These are phyloP conservation scores for Colletotrichum abscissum DNA, from an alignment of 2,329 filamentous ascomycete genomes.

Conservation along the genomic window DNA sequence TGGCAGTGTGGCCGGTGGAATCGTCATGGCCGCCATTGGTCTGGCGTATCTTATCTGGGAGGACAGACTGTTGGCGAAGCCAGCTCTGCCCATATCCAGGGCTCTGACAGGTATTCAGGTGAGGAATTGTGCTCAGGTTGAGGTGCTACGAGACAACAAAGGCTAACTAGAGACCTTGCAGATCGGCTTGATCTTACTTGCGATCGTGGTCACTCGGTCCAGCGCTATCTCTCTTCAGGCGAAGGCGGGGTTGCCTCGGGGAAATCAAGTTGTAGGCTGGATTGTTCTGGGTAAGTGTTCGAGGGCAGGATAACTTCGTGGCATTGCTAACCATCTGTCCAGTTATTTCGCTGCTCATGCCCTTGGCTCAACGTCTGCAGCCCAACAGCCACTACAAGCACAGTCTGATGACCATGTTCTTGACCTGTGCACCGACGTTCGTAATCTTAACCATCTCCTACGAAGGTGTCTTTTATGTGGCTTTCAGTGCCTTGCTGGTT, in stretches of 20 bases:
- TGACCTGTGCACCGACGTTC: conserved; percentile 93
- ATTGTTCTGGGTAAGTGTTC: conserved; percentile 72
- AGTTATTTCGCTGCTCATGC: conserved; percentile 82
- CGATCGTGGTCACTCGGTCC: conserved; percentile 87
- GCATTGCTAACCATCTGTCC: conserved; percentile 7
- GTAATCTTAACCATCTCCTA: conserved; percentile 97
- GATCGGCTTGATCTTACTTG: conserved; percentile 81
- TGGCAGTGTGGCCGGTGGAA: conserved; percentile 76
- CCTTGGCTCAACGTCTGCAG: conserved; percentile 82
- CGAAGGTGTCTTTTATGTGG: conserved; percentile 94
- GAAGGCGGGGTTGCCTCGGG: conserved; percentile 84
- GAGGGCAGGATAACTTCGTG: background rate
- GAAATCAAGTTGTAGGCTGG: conserved; percentile 91
- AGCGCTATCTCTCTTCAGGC: conserved; percentile 88
- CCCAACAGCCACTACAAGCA: conserved; percentile 92
- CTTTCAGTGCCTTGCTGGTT: conserved; percentile 84
- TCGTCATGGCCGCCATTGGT: conserved; percentile 81
- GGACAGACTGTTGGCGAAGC: conserved; percentile 54
- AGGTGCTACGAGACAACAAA: conserved; percentile 19
- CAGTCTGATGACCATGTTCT: conserved; percentile 86
- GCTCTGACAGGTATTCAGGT: conserved; percentile 75
- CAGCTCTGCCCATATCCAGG: conserved; percentile 57
- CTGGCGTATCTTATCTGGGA: conserved; percentile 85
- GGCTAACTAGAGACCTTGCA: conserved; percentile 43
- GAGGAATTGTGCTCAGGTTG: conserved; percentile 39